These are phyloP conservation scores for Pyrenula aspistea DNA, from an alignment of 495 filamentous ascomycete species.

Conservation along the genomic window DNA sequence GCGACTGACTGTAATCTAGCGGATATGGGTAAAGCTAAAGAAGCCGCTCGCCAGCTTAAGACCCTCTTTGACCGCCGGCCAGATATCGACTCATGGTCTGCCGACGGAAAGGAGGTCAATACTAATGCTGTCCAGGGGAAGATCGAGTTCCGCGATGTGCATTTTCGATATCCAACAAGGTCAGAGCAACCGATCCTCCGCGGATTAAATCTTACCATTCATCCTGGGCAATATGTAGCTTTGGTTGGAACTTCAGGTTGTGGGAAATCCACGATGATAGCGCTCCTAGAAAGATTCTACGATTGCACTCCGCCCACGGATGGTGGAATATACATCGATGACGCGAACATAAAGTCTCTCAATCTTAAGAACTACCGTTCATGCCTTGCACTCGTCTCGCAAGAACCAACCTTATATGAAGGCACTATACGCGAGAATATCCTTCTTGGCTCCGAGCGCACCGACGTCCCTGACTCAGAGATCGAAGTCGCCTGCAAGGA, in stretches of 20 bases:
- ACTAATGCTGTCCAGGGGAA: constrained; percentile 39
- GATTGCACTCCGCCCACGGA: constrained; percentile 44
- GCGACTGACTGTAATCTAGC: constrained; percentile 8
- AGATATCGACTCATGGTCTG: constrained; percentile 71
- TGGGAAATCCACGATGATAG: constrained; percentile 74
- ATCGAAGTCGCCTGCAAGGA: constrained; percentile 69
- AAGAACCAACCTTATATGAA: constrained; percentile 80
- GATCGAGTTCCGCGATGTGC: constrained; percentile 66
- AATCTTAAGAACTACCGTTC: constrained; percentile 69
- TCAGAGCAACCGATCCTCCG: constrained; percentile 70
- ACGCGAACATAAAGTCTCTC: constrained; percentile 55
- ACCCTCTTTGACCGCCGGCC: constrained; percentile 69
- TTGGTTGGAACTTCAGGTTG: constrained; percentile 74
- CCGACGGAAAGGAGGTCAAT: constrained; percentile 49
- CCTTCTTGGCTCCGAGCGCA: constrained; percentile 50
- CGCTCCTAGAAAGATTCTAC: constrained; percentile 74
- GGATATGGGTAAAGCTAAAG: constrained; percentile 82
- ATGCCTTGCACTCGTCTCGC: constrained; percentile 67
- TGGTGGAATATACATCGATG: constrained; percentile 62
- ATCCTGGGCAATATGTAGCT: constrained; percentile 67
- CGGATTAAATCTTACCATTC: constrained; percentile 57
- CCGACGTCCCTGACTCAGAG: constrained; percentile 53
- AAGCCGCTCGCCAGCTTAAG: constrained; percentile 65
- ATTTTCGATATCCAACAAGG: constrained; percentile 72
- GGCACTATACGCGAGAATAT: constrained; percentile 78